Evolutionary conservation across 2,329 filamentous ascomycete genomes (phyloP).

Genomic region (Rasamsonia emersonii): DNA sequence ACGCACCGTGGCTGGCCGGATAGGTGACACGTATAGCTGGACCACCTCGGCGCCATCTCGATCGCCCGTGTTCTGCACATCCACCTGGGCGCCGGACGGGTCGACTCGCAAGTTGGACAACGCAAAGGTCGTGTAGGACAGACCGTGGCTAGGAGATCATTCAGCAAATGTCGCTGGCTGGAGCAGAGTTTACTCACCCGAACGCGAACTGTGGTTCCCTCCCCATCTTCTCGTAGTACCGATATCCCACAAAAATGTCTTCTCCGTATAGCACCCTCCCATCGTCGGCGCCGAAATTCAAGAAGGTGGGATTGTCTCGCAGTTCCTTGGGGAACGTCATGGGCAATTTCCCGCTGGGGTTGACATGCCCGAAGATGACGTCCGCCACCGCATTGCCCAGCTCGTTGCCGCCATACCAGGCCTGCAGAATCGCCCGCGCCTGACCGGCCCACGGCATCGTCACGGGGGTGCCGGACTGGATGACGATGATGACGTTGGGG

Average conservation of each 20-base stretch:
- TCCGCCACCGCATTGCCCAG: slow-evolving; percentile 74
- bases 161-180: no score
- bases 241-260: slow-evolving; percentile 72
- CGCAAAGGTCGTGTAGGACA: slow-evolving; percentile 68
- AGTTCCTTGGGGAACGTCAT: slow-evolving; percentile 60
- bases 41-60: slow-evolving; percentile 46
- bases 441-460: slow-evolving; percentile 40
- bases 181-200: slow-evolving; percentile 33
- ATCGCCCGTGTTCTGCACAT: slow-evolving; percentile 47
- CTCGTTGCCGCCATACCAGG: slow-evolving; percentile 81
- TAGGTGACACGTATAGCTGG: slow-evolving; percentile 44
- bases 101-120: slow-evolving; percentile 42
- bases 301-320: slow-evolving; percentile 64
- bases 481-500: slow-evolving; percentile 61
- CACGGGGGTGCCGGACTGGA: slow-evolving; percentile 66
- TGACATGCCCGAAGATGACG: slow-evolving; percentile 63
- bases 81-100: slow-evolving; percentile 37
- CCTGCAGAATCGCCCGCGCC: slow-evolving; percentile 57
- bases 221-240: slow-evolving; percentile 64
- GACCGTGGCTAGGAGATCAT: slow-evolving; percentile 54
- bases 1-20: slow-evolving; percentile 21
- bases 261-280: slow-evolving; percentile 68
- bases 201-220: slow-evolving; percentile 64
- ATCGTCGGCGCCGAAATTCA: slow-evolving; percentile 64
- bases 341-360: slow-evolving; percentile 66